A percentile compares a stretch with the other conserved stretches of the same genome.
phyloP scores from a whole-genome alignment of 768 basidiomycete species.

The Boletus tylopilopsis region DNA sequence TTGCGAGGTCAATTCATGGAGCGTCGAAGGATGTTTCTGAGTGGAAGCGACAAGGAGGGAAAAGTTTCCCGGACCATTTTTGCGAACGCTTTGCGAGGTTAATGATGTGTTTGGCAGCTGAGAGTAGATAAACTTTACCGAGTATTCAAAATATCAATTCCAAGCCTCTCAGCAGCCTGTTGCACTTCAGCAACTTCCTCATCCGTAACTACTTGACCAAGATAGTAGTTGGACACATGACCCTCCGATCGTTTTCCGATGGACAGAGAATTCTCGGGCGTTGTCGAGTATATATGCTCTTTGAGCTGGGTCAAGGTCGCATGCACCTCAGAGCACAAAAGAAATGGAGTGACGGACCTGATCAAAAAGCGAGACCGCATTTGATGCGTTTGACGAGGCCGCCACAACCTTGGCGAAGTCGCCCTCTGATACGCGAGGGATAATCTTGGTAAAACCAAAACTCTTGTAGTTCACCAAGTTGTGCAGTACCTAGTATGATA shows the following conservation, averaged over 20 bases:
- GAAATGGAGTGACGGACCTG: constrained; percentile 38
- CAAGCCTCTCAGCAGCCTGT: constrained; percentile 66
- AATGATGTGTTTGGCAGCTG: background rate
- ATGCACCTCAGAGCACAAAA: background rate
- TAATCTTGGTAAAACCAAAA: constrained; percentile 84
- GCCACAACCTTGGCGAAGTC: constrained; percentile 64
- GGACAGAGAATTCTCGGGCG: constrained; percentile 63
- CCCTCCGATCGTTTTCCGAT: constrained; percentile 79
- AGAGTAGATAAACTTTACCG: constrained; percentile 41
- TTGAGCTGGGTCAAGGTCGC: constrained; percentile 46
- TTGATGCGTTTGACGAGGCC: constrained; percentile 53
- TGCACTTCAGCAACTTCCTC: constrained; percentile 78
- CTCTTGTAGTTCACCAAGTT: constrained; percentile 65
- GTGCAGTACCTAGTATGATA: constrained; percentile 35
- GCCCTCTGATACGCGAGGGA: constrained; percentile 61
- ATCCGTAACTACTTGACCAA: constrained; percentile 67
- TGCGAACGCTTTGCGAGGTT: constrained; percentile 54
- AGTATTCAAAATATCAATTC: constrained; percentile 78
- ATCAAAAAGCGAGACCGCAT: constrained; percentile 59
- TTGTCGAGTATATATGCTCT: constrained; percentile 65
- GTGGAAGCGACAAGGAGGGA: constrained; percentile 75
- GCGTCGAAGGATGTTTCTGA: constrained; percentile 34
- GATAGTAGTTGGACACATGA: constrained; percentile 83
- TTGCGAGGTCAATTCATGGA: constrained; percentile 45
- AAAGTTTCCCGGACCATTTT: constrained; percentile 59